phyloP scores from a whole-genome alignment of 139 green algal species.

The Chloropicon primus region DNA sequence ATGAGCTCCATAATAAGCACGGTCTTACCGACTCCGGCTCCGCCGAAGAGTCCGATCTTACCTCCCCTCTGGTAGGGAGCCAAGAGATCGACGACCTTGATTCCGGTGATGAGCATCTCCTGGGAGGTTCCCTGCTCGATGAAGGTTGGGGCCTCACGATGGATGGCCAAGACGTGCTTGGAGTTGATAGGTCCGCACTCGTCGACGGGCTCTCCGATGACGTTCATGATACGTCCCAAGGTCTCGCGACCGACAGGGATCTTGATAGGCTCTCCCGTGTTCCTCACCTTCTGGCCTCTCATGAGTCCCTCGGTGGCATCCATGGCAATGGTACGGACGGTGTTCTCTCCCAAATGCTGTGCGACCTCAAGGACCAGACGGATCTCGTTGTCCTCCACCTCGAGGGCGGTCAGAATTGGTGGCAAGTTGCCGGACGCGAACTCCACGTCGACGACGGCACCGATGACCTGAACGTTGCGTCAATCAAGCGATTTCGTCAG shows the following conservation, averaged over 20 bases:
- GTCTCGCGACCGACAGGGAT: slow-evolving; percentile 91
- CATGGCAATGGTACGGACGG: slow-evolving; percentile 95
- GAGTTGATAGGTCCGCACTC: slow-evolving; percentile 84
- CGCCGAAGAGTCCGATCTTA: slow-evolving; percentile 99
- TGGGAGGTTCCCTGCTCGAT: slow-evolving; percentile 90
- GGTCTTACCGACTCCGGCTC: slow-evolving; percentile 97
- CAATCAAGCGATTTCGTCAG: too few relatives aligned
- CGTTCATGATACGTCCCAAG: slow-evolving; percentile 97
- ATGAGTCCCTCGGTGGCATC: slow-evolving; percentile 91
- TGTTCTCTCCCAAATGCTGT: slow-evolving; percentile 95
- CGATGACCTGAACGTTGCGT: slow-evolving; percentile 90
- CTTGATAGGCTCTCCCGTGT: slow-evolving; percentile 88
- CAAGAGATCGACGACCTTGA: slow-evolving; percentile 99
- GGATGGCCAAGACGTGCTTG: slow-evolving; percentile 74
- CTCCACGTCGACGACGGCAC: slow-evolving; percentile 93
- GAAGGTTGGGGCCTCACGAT: slow-evolving; percentile 89
- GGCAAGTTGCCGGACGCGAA: slow-evolving; percentile 84
- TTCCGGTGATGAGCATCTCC: slow-evolving; percentile 96
- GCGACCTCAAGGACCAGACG: slow-evolving; percentile 95
- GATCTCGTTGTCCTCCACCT: slow-evolving; percentile 58
- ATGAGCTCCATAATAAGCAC: slow-evolving; percentile 99
- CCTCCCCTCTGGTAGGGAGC: slow-evolving; percentile 96
- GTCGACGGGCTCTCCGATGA: slow-evolving; percentile 98
- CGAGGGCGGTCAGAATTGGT: slow-evolving; percentile 76
- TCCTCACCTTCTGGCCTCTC: slow-evolving; percentile 78